These are phyloP conservation scores for Areca catechu DNA, from an alignment of 176 grass and related monocot species.

Conservation along the genomic window DNA sequence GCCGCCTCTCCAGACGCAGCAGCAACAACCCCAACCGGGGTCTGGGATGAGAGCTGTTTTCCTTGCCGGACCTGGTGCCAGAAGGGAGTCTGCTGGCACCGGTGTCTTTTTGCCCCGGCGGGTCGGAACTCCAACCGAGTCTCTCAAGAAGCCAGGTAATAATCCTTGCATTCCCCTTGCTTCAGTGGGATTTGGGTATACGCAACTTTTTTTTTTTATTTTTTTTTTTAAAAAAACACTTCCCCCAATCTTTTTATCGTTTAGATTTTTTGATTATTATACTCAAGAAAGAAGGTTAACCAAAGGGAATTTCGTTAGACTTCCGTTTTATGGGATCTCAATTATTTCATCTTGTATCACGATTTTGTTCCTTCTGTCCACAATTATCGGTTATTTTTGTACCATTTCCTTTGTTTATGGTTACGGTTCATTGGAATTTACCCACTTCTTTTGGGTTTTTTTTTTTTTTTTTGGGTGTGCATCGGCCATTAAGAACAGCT, in stretches of 20 bases:
- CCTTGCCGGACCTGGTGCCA: slow-evolving; percentile 29
- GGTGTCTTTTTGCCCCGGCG: slow-evolving; percentile 66
- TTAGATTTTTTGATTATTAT: neutral
- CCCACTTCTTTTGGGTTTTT: neutral
- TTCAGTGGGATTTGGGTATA: no score
- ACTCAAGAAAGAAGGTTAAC: no score
- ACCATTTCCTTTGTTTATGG: no score
- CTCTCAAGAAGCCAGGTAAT: slow-evolving; percentile 51
- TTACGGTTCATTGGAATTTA: no score
- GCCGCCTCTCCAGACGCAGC: slow-evolving; percentile 39
- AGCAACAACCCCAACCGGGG: neutral
- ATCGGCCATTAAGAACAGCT: slow-evolving; percentile 16
- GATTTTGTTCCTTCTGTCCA: no score
- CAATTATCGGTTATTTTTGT: no score
- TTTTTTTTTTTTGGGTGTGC: neutral
- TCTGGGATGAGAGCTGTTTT: slow-evolving; percentile 59
- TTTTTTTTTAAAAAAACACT: no score
- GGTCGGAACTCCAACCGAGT: slow-evolving; percentile 22
- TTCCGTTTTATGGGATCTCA: no score
- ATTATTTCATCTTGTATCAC: no score
- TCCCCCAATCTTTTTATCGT: no score
- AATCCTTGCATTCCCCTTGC: neutral
- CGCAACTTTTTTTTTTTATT: neutral
- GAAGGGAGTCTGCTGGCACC: slow-evolving; percentile 70
- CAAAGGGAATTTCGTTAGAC: no score